A percentile compares a stretch with the other conserved stretches of the same genome.
These are phyloP conservation scores for Arthrobotrys entomopaga DNA, from an alignment of 2,329 filamentous ascomycete genomes.

Conservation along the genomic window DNA sequence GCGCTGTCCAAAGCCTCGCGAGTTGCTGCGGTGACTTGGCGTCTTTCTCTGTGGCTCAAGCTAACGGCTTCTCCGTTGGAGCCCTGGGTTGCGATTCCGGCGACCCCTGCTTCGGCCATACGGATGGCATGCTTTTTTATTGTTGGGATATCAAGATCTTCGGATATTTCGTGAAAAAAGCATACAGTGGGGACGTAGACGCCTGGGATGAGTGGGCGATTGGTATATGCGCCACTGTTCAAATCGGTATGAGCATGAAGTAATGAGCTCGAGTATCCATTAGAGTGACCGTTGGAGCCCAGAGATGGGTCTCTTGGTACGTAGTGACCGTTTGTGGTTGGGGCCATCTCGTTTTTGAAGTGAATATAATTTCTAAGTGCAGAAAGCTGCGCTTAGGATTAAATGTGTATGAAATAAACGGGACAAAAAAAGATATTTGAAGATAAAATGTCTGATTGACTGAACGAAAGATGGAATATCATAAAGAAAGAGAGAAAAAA, in stretches of 20 bases:
- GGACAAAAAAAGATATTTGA: constrained; percentile 8
- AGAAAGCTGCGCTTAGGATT: constrained; percentile 11
- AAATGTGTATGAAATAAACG: constrained; percentile 13
- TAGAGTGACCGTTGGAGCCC: constrained; percentile 41
- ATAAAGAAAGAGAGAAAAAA: constrained; percentile 8
- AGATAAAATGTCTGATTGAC: constrained; percentile 27
- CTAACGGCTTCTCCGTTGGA: constrained; percentile 92
- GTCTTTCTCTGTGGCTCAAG: constrained; percentile 80
- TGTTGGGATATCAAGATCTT: constrained; percentile 81
- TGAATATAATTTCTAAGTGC: constrained; percentile 5
- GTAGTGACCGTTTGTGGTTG: constrained; percentile 53
- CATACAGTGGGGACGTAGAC: constrained; percentile 92
- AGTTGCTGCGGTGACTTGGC: constrained; percentile 78
- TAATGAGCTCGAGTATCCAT: constrained; percentile 43
- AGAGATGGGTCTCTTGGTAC: constrained; percentile 39
- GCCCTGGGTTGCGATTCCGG: constrained; percentile 85
- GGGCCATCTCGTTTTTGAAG: constrained; percentile 39
- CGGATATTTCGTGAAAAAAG: constrained; percentile 84
- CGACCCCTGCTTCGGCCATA: constrained; percentile 79
- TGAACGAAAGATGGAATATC: constrained; percentile 43
- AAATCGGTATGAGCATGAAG: constrained; percentile 47
- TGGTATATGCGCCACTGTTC: constrained; percentile 60
- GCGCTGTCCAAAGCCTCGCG: constrained; percentile 83
- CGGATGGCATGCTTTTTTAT: constrained; percentile 84
- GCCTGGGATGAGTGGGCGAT: constrained; percentile 75